phyloP scores from a whole-genome alignment of 2,329 filamentous ascomycete species.

The Lachnellula arida region DNA sequence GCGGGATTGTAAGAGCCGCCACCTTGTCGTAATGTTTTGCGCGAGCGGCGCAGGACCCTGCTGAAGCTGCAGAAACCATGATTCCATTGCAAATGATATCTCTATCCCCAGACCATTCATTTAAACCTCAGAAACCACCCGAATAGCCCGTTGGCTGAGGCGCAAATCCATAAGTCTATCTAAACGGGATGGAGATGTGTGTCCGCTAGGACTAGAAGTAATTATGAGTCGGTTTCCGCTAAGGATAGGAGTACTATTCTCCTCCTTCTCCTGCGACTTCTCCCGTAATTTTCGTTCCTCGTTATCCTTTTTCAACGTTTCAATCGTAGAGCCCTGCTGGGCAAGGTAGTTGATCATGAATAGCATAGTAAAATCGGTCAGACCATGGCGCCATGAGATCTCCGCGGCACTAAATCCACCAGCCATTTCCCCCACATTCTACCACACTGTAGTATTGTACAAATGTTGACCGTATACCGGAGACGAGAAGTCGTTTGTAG shows the following conservation, averaged over 20 bases:
- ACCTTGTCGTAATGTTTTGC: too few species aligned
- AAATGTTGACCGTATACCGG: too few species aligned
- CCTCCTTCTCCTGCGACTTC: constrained; percentile 69
- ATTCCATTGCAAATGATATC: too few species aligned
- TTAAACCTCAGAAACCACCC: constrained; percentile 40
- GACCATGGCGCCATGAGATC: constrained; percentile 92
- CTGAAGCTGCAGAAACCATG: too few species aligned
- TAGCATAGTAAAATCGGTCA: constrained; percentile 97
- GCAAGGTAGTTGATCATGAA: constrained; percentile 99
- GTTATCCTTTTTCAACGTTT: constrained; percentile 86
- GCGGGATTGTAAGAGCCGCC: too few species aligned
- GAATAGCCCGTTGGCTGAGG: constrained; percentile 80
- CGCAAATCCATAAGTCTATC: constrained; percentile 81
- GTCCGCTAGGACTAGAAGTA: constrained; percentile 70
- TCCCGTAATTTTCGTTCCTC: constrained; percentile 85
- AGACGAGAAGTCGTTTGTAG: too few species aligned
- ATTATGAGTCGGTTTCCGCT: constrained; percentile 89
- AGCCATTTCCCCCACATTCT: too few species aligned
- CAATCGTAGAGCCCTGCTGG: constrained; percentile 83
- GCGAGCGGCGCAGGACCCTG: too few species aligned
- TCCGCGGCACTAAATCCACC: too few species aligned
- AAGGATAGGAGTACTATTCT: constrained; percentile 90
- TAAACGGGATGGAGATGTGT: constrained; percentile 59
- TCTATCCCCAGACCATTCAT: too few species aligned
- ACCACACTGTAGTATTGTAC: too few species aligned